These are phyloP conservation scores for Eremochloa ophiuroides DNA, from an alignment of 176 grass and related monocot species.

Conservation along the genomic window DNA sequence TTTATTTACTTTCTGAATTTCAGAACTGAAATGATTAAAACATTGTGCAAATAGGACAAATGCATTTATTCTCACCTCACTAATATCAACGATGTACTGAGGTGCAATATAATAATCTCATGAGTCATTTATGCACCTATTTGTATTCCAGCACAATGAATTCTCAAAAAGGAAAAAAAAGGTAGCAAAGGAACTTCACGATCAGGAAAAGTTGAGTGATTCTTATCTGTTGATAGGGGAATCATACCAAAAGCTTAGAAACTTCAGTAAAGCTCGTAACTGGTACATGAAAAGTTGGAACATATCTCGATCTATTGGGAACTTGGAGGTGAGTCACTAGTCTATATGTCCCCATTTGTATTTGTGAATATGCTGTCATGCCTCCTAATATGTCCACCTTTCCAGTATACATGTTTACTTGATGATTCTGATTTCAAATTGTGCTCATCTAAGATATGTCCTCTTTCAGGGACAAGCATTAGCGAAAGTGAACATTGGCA, in stretches of 20 bases:
- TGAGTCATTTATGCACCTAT: constrained; percentile 20
- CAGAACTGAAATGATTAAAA: constrained; percentile 6
- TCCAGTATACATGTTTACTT: constrained; percentile 5
- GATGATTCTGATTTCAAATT: constrained; percentile 15
- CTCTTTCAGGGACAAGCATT: constrained; percentile 88
- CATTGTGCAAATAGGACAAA: background rate
- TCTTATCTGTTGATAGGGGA: constrained; percentile 67
- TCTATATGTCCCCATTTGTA: constrained; percentile 16
- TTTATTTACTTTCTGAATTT: background rate
- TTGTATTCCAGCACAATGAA: constrained; percentile 68
- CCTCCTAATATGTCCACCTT: constrained; percentile 16
- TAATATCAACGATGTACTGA: constrained; percentile 7
- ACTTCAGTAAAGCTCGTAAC: constrained; percentile 78
- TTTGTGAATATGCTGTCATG: constrained; percentile 3
- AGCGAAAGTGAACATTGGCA: constrained; percentile 91
- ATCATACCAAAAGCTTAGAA: constrained; percentile 87
- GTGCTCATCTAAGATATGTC: constrained; percentile 15
- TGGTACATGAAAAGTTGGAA: constrained; percentile 93
- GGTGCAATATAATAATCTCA: background rate
- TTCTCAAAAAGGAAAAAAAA: constrained; percentile 85
- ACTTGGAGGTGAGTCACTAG: constrained; percentile 58
- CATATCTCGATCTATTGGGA: constrained; percentile 60
- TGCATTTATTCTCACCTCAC: background rate
- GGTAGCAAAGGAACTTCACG: constrained; percentile 55
- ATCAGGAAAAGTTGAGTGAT: constrained; percentile 84